Evolutionary conservation across 2,329 filamentous ascomycete species (phyloP).

Genomic region (Drechslerella stenobrocha): DNA sequence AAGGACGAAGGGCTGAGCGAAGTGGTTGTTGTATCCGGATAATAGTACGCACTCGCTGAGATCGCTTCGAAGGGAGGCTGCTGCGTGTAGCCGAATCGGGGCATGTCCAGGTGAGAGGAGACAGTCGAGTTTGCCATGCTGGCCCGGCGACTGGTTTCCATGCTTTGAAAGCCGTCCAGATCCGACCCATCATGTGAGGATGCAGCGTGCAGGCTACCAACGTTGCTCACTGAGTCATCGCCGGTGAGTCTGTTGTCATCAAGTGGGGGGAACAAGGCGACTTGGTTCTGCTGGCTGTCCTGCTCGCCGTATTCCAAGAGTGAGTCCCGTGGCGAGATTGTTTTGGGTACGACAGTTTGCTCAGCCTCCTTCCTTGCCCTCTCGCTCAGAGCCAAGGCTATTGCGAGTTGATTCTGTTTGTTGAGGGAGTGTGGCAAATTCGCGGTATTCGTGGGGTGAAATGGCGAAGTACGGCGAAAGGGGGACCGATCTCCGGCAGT

Average conservation of each 20-base stretch:
- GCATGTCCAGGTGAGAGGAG: slow-evolving; percentile 41
- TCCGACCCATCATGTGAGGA: slow-evolving; percentile 54
- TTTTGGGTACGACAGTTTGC: slow-evolving; percentile 65
- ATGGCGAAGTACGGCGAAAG: slow-evolving; percentile 63
- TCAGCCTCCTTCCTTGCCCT: slow-evolving; percentile 56
- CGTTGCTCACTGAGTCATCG: slow-evolving; percentile 55
- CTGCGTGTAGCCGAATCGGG: slow-evolving; percentile 58
- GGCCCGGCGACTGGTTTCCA: slow-evolving; percentile 57
- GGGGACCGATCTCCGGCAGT: slow-evolving; percentile 72
- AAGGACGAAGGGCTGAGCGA: slow-evolving; percentile 16
- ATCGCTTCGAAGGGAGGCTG: slow-evolving; percentile 39
- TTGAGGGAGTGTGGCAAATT: slow-evolving; percentile 46
- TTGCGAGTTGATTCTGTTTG: slow-evolving; percentile 46
- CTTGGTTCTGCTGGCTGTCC: slow-evolving; percentile 67
- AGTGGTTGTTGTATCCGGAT: slow-evolving; percentile 17
- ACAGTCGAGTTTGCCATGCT: slow-evolving; percentile 47
- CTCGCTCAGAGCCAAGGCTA: slow-evolving; percentile 51
- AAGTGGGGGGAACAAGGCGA: slow-evolving; percentile 69
- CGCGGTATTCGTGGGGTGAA: slow-evolving; percentile 49
- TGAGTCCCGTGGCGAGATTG: slow-evolving; percentile 92
- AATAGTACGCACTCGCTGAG: slow-evolving; percentile 38
- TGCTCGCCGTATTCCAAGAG: slow-evolving; percentile 79
- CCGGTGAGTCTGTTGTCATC: slow-evolving; percentile 55
- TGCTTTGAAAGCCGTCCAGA: slow-evolving; percentile 57
- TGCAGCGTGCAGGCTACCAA: slow-evolving; percentile 52